Evolutionary conservation across 305 asterid species (phyloP), one percentile per base, ranked within the genome.

Genomic region (Fraxinus sp.): DNA sequence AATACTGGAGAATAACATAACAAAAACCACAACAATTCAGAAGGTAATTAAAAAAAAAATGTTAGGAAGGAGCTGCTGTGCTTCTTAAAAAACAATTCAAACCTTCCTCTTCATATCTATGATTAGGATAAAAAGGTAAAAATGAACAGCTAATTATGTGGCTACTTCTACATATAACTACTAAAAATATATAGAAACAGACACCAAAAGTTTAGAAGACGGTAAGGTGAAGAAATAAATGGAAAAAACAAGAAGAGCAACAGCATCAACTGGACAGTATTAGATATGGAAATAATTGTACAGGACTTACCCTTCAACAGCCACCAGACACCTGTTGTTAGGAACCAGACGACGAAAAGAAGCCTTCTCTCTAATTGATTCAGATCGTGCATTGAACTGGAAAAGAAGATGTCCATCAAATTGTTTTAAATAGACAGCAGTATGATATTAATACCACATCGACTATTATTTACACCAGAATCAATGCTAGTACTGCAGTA

Each of bases 341-440:
- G 97, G 94, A 82, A 96, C 83, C 80, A 96, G 97, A 62, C 97
- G 91, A 37, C 97, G 94, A 86, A 96, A 96, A 70, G 98, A 93
- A 82, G 98, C 91, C 96, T 91, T 96, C 92, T 94, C 97, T 57
- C 86, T 86, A 70, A 96, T 81, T 46, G 98, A 89, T 84, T 94
- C 99, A 22, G 92, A 89, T 82, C 97, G 92, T 49, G 98, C 99
- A 89, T 96, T 96, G 79, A 96, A 96, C 99, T 96, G 91, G 66
- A 88, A 81, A 77, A 64, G 84, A 20, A 64, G 85, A 24, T 32
- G 80, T 30, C 35, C 37, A 74, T 86, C 80, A 83, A 37, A 78
- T 49, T 62, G 24, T 80, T 75, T 49, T 75, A 11, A 59, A 73
- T 80, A 75, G 78, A 75, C 43, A 81, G 6, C 37, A 26, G 49